Base-by-base conservation (phyloP, 768 basidiomycete genomes). In the Mycena kentingensis region DNA sequence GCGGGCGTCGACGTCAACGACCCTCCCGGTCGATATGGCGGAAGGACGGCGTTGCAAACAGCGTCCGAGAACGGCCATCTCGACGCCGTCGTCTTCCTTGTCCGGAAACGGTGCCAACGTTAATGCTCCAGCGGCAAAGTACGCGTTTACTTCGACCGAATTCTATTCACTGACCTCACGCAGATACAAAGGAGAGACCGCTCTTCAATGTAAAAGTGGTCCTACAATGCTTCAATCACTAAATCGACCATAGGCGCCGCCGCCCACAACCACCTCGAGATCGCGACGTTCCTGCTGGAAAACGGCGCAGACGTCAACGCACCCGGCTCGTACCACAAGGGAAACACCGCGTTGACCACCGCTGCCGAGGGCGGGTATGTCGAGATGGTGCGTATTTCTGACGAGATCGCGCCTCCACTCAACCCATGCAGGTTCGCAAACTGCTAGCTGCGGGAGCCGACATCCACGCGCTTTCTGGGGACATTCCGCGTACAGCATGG, bases 261-360 rank as follows among this genome's bases (percentile, higher is more conserved):
- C 3, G 36, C 22, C 2, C n/a, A n/a, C 2, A 28, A 43, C 12
- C 43, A 36, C 18, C 35, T 54, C 15, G 53, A 59, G 6, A 25
- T 59, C 8, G 42, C 55, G 13, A 37, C 48, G 8, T 5, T 35
- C 34, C 29, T 60, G 8, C 46, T 60, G 36, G 50, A 32, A 13
- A 7, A 15, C 24, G 58, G 58, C 15, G 58, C 54, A 5, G 54
- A 55, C 15, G 51, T 60, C n/a, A 60, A 60, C 12, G 51, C 54
- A 0, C 19, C 54, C 5, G 51, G 54, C 12, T 58, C 52, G 35
- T 54, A 54, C 46, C 51, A 58, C 46, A n/a, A 45, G 12, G 57
- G 57, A 5, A 22, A 1, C 3, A 54, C 49, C 1, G 57, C 57
- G 32, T 22, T 58, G 27, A 5, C 24, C 34, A 46, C 46, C 5